Percentiles rank a stretch among this genome's conserved stretches.
These are phyloP conservation scores for Yarrowia osloensis DNA, from an alignment of 805 yeast species.

Conservation along the genomic window DNA sequence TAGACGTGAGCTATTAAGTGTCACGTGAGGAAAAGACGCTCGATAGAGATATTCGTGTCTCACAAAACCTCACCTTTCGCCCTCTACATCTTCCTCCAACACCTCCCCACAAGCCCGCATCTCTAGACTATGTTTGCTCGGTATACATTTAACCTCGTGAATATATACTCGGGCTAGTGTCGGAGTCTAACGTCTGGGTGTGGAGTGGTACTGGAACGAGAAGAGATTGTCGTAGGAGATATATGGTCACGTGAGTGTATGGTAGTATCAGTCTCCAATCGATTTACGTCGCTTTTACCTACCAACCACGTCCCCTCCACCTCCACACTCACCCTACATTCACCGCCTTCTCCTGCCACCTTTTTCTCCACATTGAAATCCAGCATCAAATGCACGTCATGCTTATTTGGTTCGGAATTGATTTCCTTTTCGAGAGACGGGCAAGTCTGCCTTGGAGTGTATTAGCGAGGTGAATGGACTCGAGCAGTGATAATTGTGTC, in stretches of 20 bases:
- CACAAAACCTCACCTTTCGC: no score
- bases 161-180: constrained; percentile 23
- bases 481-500: no score
- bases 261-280: no score
- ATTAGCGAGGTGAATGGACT: neutral
- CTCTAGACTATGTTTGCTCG: neutral
- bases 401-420: constrained; percentile 23
- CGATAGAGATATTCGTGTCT: no score
- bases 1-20: no score
- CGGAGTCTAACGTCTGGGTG: constrained; percentile 15
- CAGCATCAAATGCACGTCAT: constrained; percentile 4
- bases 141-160: constrained; percentile 12
- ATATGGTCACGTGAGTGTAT: no score
- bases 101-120: neutral
- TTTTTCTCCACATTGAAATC: constrained; percentile 11
- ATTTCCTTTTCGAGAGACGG: neutral
- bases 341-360: constrained; percentile 26
- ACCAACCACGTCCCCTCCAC: no score
- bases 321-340: no score
- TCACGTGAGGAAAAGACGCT: no score
- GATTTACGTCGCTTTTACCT: no score
- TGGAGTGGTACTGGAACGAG: no score
- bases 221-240: no score
- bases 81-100: neutral
- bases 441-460: neutral